Conservation (phyloP, 208 protist genomes). For the Trypanosoma congolense region DNA sequence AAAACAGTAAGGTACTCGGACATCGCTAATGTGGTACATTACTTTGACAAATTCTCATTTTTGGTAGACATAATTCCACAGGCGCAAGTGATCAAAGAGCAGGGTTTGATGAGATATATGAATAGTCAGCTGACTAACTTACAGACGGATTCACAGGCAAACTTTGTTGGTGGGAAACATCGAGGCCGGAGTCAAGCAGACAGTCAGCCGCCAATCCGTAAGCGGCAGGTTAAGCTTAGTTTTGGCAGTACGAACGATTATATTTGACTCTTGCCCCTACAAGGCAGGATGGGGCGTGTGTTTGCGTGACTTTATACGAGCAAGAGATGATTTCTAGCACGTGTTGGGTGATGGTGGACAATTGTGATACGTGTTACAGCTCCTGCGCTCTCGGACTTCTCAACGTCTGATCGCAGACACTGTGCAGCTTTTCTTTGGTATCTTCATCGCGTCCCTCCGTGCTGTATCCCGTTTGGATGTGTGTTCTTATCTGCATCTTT, state of each 20-base stretch:
- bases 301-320: no score
- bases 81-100: not conserved
- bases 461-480: no score
- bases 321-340: no score
- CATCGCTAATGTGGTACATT: constrained; percentile 42
- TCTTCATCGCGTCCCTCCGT: constrained; percentile 8
- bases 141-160: not conserved
- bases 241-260: constrained; percentile 3
- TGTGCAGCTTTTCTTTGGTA: constrained; percentile 1
- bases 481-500: no score
- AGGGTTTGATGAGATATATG: not conserved
- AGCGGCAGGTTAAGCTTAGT: constrained; percentile 5
- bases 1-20: constrained; percentile 72
- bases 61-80: constrained; percentile 52
- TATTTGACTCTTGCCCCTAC: no score
- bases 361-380: no score
- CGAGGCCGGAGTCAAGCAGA: not conserved
- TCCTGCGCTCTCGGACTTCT: no score
- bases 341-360: no score
- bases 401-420: no score
- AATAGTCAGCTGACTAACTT: not conserved
- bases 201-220: not conserved
- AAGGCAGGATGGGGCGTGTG: no score
- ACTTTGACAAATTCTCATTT: constrained; percentile 72
- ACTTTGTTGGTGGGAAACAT: not conserved